Base-by-base conservation (phyloP, 768 basidiomycete genomes). In the Boletus edulis region DNA sequence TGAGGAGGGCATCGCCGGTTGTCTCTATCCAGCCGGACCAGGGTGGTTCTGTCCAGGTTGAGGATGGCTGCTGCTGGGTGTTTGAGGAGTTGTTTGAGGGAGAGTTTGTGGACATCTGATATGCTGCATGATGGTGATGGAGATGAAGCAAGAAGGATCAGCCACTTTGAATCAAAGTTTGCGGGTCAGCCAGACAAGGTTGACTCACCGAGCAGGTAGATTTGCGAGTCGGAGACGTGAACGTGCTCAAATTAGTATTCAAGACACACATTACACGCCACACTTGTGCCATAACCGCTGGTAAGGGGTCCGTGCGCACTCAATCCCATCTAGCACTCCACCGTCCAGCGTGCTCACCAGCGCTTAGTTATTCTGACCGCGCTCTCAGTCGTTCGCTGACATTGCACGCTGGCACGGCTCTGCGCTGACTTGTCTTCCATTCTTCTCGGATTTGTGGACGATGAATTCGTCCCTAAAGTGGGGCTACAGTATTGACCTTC, bases 1-100 rank as follows among this genome's bases (percentile, higher is more conserved):
- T 89, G 68, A 98, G 85, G n/a, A 98, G 81, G 8, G 94, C 94
- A 73, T 98, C 95, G 63, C 89, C 87, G 0, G 95, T 97, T 4
- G 93, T 91, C 69, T 94, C 92, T 76, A 98, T 92, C 84, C 89
- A 97, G 18, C 95, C 95, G 12, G 84, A 85, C 87, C 91, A 95
- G 2, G 93, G 94, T 0, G 93, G 93, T 67, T 92, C 90, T 20
- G 87, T 85, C 87, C 87, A 89, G n/a, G 82, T 77, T 29, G 70
- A 67, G 1, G 78, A 56, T 10, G 75, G 74, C 55, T 75, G 63
- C 31, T 53, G 52, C 44, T 52, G 51, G 5, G 52, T 12, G 54
- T 60, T 69, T 42, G 55, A 18, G 2, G 57, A 15, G 13, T 54
- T n/a, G 44, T 49, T 46, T 43, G 65, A 51, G 37, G 60, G 60